Evolutionary conservation across 495 filamentous ascomycete species (phyloP), one percentile per base, ranked within the genome.

Genomic region (Penicillium longicatenatum): DNA sequence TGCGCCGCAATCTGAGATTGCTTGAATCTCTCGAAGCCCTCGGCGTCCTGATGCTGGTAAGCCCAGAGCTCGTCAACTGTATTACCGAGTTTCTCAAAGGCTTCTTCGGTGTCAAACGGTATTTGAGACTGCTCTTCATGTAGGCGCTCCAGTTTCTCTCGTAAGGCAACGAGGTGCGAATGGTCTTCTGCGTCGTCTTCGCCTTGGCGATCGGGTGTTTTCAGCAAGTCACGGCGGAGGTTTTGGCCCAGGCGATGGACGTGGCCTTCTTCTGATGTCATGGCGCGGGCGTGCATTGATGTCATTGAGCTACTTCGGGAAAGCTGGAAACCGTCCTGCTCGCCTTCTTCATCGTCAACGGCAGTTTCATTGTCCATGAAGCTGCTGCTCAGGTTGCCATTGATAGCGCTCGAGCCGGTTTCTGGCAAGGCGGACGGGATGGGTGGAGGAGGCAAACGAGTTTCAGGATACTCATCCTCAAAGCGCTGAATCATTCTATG

Each of bases 401-500:
- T 56, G 41, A 76, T 70, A 55, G 65, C 65, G 53, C 72, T 71
- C 6, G 75, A 68, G 22, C 66, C 59, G 55, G 65, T 70, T n/a
- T 77, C 75, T 6, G 62, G 66, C 7, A 53, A 52, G 30, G 57
- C 20, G 11, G 64, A 65, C 16, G 68, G 56, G n/a, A 67, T 52
- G 19, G 60, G 21, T 39, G 57, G 69, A 16, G 74, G 58, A 11
- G 47, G 29, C 14, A 92, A 71, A 14, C 91, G 85, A 2, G 88
- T 93, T 66, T 98, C 94, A 11, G 94, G 94, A 65, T 91, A 98
- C 72, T 97, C 93, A 64, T 93, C 87, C 67, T 98, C 94, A 60
- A 98, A 98, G 19, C 94, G 90, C 65, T 89, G 84, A 67, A 98
- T 97, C 76, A 98, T 96, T 59, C 85, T 84, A 59, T 90, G 83